Percentiles rank a stretch among this genome's conserved stretches.
phyloP scores from a whole-genome alignment of 2,329 filamentous ascomycete genomes.

The Colletotrichum sp. region DNA sequence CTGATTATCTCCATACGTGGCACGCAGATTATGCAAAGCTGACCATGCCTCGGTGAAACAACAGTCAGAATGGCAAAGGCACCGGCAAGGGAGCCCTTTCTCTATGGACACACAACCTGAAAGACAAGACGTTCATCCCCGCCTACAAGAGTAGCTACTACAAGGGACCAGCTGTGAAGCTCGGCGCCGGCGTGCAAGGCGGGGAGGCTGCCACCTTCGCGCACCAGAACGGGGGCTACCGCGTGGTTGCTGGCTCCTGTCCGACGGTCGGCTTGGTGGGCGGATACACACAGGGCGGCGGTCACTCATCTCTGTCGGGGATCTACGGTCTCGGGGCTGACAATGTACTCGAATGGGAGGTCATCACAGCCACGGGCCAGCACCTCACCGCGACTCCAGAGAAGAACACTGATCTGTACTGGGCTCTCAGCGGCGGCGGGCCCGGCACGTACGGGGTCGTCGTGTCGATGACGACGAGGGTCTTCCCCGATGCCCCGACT shows the following conservation, averaged over 20 bases:
- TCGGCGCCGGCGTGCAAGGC: too few relatives aligned
- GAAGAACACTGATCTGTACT: slow-evolving; percentile 57
- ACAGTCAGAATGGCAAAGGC: neutral
- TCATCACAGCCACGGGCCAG: slow-evolving; percentile 49
- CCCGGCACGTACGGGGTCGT: slow-evolving; percentile 58
- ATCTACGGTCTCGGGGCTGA: slow-evolving; percentile 57
- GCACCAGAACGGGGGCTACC: too few relatives aligned
- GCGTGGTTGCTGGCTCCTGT: too few relatives aligned
- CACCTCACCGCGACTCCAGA: slow-evolving; percentile 41
- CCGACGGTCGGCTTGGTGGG: slow-evolving; percentile 39
- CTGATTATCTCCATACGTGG: neutral
- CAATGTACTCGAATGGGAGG: slow-evolving; percentile 53
- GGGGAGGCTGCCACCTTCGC: too few relatives aligned
- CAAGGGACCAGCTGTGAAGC: too few relatives aligned
- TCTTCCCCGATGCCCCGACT: slow-evolving; percentile 1
- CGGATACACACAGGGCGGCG: slow-evolving; percentile 60
- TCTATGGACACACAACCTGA: too few relatives aligned
- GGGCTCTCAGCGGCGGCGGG: slow-evolving; percentile 58
- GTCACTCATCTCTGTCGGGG: slow-evolving; percentile 51
- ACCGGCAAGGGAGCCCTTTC: too few relatives aligned
- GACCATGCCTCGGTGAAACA: neutral
- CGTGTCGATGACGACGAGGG: slow-evolving; percentile 47
- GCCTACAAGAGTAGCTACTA: too few relatives aligned
- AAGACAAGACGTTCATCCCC: too few relatives aligned
- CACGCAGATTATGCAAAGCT: accelerated